Percentiles rank a stretch among this genome's conserved stretches.
phyloP scores from a whole-genome alignment of 108 stramenopile species.

The Fragilariopsis cylindrus region DNA sequence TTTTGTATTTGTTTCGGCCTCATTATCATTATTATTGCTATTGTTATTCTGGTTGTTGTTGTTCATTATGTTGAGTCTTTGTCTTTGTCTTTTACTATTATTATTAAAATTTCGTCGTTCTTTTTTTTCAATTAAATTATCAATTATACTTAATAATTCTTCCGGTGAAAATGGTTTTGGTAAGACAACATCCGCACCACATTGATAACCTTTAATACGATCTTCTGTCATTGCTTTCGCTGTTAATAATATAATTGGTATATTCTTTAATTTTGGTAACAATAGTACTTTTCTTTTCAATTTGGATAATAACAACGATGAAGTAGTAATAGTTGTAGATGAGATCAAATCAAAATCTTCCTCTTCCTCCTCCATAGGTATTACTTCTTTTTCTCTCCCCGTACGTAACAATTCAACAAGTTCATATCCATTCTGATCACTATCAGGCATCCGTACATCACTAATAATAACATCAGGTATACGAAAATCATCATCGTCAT shows the following conservation, averaged over 20 bases:
- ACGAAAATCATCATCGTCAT: background rate
- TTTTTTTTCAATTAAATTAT: constrained; percentile 56
- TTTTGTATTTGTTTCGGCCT: background rate
- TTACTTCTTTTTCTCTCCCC: constrained; percentile 7
- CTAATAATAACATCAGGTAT: constrained; percentile 74
- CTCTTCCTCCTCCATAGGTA: too few species aligned
- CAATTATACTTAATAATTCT: constrained; percentile 79
- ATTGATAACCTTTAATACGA: constrained; percentile 79
- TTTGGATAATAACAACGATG: background rate
- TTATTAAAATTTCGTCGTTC: constrained; percentile 36
- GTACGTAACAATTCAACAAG: constrained; percentile 56
- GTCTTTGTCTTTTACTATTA: too few species aligned
- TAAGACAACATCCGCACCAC: constrained; percentile 79
- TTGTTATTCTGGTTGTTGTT: background rate
- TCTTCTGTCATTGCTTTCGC: constrained; percentile 82
- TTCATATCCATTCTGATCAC: constrained; percentile 76
- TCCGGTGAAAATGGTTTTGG: constrained; percentile 91
- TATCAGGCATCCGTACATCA: constrained; percentile 86
- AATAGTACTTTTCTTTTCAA: background rate
- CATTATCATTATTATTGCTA: too few species aligned
- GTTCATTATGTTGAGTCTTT: background rate
- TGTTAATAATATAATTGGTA: constrained; percentile 83
- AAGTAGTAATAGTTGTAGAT: too few species aligned
- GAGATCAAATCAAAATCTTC: background rate
- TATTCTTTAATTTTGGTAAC: background rate